Conservation (phyloP, 2,329 filamentous ascomycete species). For the Passalora sequoiae region DNA sequence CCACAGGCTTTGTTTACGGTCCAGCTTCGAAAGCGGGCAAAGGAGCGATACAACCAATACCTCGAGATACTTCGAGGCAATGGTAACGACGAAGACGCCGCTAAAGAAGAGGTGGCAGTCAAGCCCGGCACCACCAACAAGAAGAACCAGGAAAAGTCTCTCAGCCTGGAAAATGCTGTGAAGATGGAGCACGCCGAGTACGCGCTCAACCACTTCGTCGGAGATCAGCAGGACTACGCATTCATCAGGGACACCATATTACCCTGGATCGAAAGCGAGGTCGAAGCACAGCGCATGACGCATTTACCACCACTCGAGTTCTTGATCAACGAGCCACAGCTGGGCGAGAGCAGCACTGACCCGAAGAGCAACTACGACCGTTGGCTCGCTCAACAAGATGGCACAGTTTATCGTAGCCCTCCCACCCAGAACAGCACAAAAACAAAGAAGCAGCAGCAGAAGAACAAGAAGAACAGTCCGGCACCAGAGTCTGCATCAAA, state of each 20-base stretch:
- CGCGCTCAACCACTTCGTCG: slow-evolving; percentile 21
- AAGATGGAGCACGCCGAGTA: slow-evolving; percentile 22
- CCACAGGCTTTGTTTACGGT: slow-evolving; percentile 29
- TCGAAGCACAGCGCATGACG: slow-evolving; percentile 16
- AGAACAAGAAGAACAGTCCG: not conserved
- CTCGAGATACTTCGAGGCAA: slow-evolving; percentile 20
- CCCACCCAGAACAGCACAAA: not conserved
- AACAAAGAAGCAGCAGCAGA: too few relatives aligned
- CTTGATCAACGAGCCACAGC: slow-evolving; percentile 21
- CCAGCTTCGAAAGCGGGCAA: slow-evolving; percentile 25
- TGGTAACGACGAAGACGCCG: slow-evolving; percentile 16
- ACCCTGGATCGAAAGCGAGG: slow-evolving; percentile 21
- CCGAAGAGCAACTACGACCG: slow-evolving; percentile 23
- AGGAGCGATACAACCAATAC: slow-evolving; percentile 22
- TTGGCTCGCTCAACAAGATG: slow-evolving; percentile 17
- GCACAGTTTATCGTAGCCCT: not conserved
- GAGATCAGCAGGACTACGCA: slow-evolving; percentile 17
- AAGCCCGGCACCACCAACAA: slow-evolving; percentile 16
- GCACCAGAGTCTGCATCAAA: not conserved
- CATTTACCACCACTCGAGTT: slow-evolving; percentile 32
- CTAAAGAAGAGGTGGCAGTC: slow-evolving; percentile 12
- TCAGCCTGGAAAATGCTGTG: slow-evolving; percentile 13
- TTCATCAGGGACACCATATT: slow-evolving; percentile 22
- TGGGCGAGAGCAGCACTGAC: slow-evolving; percentile 22
- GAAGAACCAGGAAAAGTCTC: slow-evolving; percentile 10